Base-by-base conservation (phyloP, 371 early-diverging fungal species). In the Mucor piriformis region DNA sequence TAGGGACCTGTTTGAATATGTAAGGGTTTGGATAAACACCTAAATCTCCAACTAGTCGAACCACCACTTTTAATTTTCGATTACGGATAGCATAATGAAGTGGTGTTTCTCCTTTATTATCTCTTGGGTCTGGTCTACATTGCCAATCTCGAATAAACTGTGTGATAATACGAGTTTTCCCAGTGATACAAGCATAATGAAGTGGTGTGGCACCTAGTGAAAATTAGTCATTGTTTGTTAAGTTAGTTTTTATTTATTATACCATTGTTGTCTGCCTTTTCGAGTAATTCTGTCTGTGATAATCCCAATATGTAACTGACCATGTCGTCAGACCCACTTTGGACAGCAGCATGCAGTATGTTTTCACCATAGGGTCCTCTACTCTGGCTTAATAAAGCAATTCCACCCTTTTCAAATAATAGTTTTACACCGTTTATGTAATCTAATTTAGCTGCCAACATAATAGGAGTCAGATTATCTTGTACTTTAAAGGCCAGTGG, bases 161-260 rank as follows among this genome's bases (percentile, higher is more conserved):
- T 1, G 64, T 63, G 25, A 73, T 55, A 6, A 73, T 11, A 0
- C 67, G 58, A 2, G 69, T 51, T 21, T 65, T 67, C 6, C 80
- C 80, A 13, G 53, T 34, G 20, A 57, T 66, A 53, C 73, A 74
- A n/a, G 80, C 80, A 61, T 76, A 76, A 56, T 79, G 80, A 27
- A 79, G 64, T 18, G 75, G 69, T 10, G 75, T 74, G 6, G 77
- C 74, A 18, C 79, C 78, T 78, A 64, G 29, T 25, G 6, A 3
- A 43, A n/a, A n/a, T 2, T 43, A 5, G 6, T 37, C n/a, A 15
- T 11, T 37, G 11, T 7, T 1, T 40, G 34, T 21, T 21, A 16
- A 29, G 18, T 40, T 11, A n/a, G 21, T 18, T 53, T 2, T 3
- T 50, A 3, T n/a, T n/a, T n/a, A 8, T 35, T 1, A 24, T 66